Evolutionary conservation across 805 yeast species (phyloP).

Genomic region (Schwanniomyces pseudopolymorphus): DNA sequence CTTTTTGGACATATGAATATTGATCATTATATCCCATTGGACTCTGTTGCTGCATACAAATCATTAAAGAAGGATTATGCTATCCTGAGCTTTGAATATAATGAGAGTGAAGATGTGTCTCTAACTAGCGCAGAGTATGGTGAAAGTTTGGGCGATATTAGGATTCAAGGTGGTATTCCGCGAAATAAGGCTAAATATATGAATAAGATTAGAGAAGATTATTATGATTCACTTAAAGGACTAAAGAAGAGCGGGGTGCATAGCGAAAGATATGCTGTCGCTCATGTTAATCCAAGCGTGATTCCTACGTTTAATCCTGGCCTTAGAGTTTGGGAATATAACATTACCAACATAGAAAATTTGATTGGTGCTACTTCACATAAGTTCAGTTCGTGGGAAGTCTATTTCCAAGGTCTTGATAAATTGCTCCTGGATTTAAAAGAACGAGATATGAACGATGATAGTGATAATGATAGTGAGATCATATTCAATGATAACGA

Average conservation of each 20-base stretch:
- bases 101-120: neutral
- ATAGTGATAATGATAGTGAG: constrained; percentile 14
- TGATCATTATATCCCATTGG: constrained; percentile 80
- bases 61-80: constrained; percentile 29
- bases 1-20: constrained; percentile 88
- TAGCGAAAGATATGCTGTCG: constrained; percentile 64
- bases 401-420: constrained; percentile 53
- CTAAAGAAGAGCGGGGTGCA: constrained; percentile 39
- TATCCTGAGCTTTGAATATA: constrained; percentile 8
- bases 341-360: constrained; percentile 47
- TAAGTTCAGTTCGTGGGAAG: constrained; percentile 53
- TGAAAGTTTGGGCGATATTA: constrained; percentile 3
- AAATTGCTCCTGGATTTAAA: constrained; percentile 24
- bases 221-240: constrained; percentile 52
- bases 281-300: constrained; percentile 69
- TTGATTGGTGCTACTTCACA: constrained; percentile 2
- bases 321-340: constrained; percentile 83
- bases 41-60: constrained; percentile 65
- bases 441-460: constrained; percentile 23
- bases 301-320: constrained; percentile 87
- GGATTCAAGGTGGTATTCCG: constrained; percentile 63
- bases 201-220: constrained; percentile 51
- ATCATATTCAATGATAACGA: neutral
- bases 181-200: constrained; percentile 64
- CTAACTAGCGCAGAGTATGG: neutral